These are phyloP conservation scores for Cutaneotrichosporon spelunceum DNA, from an alignment of 1,284 basidiomycete species.

Conservation along the genomic window DNA sequence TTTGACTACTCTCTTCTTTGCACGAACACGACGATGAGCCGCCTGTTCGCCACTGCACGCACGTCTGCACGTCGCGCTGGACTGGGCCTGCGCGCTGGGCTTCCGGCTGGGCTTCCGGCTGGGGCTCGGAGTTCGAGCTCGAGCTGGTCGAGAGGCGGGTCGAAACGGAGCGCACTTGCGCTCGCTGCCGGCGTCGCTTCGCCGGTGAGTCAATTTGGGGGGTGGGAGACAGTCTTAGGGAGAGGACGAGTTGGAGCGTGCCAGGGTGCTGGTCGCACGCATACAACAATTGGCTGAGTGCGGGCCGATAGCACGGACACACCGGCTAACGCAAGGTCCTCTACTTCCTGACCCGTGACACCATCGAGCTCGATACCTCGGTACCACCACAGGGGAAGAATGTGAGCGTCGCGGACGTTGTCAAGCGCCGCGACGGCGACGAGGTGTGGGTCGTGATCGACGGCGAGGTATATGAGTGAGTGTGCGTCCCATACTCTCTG, in stretches of 20 bases:
- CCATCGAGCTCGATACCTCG: constrained; percentile 11
- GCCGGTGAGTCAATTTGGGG: neutral
- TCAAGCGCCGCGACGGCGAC: constrained; percentile 33
- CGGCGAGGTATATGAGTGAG: constrained; percentile 48
- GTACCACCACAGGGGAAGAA: constrained; percentile 6
- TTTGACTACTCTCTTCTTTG: too few relatives aligned
- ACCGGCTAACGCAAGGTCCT: constrained; percentile 4
- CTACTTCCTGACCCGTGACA: constrained; percentile 11
- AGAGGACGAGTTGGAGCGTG: too few relatives aligned
- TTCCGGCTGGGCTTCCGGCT: too few relatives aligned
- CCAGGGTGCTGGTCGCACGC: too few relatives aligned
- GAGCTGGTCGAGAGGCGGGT: neutral
- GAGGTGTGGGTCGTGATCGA: constrained; percentile 48
- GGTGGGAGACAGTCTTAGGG: too few relatives aligned
- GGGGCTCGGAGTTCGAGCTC: neutral
- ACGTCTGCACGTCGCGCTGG: too few relatives aligned
- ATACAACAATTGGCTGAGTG: too few relatives aligned
- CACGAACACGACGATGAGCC: too few relatives aligned
- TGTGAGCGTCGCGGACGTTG: constrained; percentile 34
- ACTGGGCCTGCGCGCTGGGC: too few relatives aligned
- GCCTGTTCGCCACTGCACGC: too few relatives aligned
- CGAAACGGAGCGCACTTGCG: neutral
- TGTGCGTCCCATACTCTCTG: neutral
- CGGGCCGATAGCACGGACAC: too few relatives aligned
- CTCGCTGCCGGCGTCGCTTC: neutral